phyloP scores from a whole-genome alignment of 768 basidiomycete genomes.

The Mycena floridula region DNA sequence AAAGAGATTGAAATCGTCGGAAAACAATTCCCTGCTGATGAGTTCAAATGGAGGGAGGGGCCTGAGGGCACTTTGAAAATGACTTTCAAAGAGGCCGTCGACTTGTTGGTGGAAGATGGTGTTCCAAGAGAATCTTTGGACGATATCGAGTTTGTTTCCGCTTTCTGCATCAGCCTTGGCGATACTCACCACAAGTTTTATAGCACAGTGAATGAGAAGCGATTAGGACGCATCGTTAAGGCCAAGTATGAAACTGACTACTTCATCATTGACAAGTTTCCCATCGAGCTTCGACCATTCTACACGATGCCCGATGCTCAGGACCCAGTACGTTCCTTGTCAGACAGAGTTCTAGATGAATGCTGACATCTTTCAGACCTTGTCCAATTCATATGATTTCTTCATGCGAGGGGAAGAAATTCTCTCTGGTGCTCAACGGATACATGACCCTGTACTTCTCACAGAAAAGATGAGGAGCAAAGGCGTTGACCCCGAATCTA shows the following conservation, averaged over 20 bases:
- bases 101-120: constrained; percentile 82
- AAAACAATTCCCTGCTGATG: constrained; percentile 90
- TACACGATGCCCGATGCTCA: constrained; percentile 98
- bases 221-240: constrained; percentile 84
- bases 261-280: constrained; percentile 99
- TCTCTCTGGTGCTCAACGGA: too few species aligned
- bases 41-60: constrained; percentile 92
- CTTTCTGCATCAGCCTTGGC: too few species aligned
- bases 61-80: constrained; percentile 84
- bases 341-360: too few species aligned
- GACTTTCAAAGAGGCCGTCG: constrained; percentile 82
- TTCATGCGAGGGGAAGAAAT: too few species aligned
- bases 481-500: too few species aligned
- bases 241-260: constrained; percentile 97
- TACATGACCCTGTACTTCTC: too few species aligned
- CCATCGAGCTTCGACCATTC: constrained; percentile 90
- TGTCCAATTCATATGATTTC: too few species aligned
- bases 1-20: constrained; percentile 79
- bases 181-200: constrained; percentile 8
- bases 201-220: constrained; percentile 94
- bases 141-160: constrained; percentile 68
- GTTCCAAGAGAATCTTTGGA: constrained; percentile 73
- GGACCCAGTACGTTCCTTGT: constrained; percentile 78
- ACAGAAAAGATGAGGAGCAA: too few species aligned
- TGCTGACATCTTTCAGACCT: too few species aligned